phyloP scores from a whole-genome alignment of 1,284 basidiomycete species.

The Boletellus sp. region DNA sequence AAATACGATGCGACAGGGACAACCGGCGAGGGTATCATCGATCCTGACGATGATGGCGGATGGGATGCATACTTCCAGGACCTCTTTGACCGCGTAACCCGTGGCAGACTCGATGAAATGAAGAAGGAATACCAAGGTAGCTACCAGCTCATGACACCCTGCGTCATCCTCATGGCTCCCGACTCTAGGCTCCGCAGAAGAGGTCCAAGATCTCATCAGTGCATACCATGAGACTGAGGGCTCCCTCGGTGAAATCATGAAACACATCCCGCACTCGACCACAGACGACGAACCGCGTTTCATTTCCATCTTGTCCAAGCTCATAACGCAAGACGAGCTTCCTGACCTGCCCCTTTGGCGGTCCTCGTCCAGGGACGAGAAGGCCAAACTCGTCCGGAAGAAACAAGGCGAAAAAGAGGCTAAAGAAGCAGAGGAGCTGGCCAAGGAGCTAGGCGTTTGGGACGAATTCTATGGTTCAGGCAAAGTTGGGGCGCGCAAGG shows the following conservation, averaged over 20 bases:
- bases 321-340: conserved; percentile 66
- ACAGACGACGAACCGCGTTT: conserved; percentile 82
- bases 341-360: conserved; percentile 63
- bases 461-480: conserved; percentile 91
- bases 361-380: conserved; percentile 69
- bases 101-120: conserved; percentile 83
- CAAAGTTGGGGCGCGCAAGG: conserved; percentile 61
- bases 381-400: conserved; percentile 67
- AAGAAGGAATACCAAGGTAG: conserved; percentile 87
- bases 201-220: conserved; percentile 69
- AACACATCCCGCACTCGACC: conserved; percentile 79
- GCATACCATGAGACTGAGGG: conserved; percentile 72
- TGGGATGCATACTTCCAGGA: conserved; percentile 94
- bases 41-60: conserved; percentile 69
- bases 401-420: conserved; percentile 79
- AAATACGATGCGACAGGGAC: conserved; percentile 82
- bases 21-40: conserved; percentile 73
- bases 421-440: conserved; percentile 78
- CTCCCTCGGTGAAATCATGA: conserved; percentile 76
- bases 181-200: conserved; percentile 74
- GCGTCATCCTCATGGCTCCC: conserved; percentile 4
- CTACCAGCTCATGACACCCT: neutral
- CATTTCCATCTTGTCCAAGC: conserved; percentile 60
- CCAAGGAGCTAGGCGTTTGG: conserved; percentile 89
- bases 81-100: conserved; percentile 83